Base-by-base conservation (phyloP, 805 yeast species). In the Naumovozyma dairenensis region DNA sequence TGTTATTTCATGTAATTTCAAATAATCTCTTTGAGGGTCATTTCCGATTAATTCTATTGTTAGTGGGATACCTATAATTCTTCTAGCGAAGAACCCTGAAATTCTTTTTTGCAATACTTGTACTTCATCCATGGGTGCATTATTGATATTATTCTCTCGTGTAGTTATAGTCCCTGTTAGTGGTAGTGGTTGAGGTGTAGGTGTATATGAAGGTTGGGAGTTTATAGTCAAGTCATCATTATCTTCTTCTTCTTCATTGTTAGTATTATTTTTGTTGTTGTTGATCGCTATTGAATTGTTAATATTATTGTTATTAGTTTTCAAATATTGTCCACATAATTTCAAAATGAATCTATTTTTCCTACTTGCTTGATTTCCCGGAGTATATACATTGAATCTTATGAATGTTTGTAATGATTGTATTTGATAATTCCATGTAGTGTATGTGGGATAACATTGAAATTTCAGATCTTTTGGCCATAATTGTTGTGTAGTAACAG, bases 291-390 rank as follows among this genome's bases (percentile, higher is more conserved):
- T n/a, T n/a, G n/a, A n/a, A 12, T 13, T 25, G 8, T n/a, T 7
- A 7, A 26, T 8, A 19, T 10, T 28, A 4, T 14, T 21, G 16
- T 33, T 35, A 6, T 37, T 26, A 5, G 49, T 44, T 25, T 38
- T 45, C 16, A 48, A 28, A 35, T 45, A 61, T 53, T 82, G 85
- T 39, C 73, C 72, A 3, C 85, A 83, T 28, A 85, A 57, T 1
- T 85, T 68, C 16, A 80, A 53, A 21, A 87, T 63, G 28, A 87
- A 53, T 37, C 77, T 62, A 55, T 85, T 84, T 48, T 80, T 84
- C 27, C 93, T 64, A 20, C 72, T 69, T 65, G 75, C 70, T 6
- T 69, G 29, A 33, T 49, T 62, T 1, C 93, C 93, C 0, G 86
- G 84, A 27, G 81, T 66, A 34, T 49, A 68, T 8, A 73, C 66